Conservation (phyloP, 2,329 filamentous ascomycete genomes). For the Aspergillus chevalieri region DNA sequence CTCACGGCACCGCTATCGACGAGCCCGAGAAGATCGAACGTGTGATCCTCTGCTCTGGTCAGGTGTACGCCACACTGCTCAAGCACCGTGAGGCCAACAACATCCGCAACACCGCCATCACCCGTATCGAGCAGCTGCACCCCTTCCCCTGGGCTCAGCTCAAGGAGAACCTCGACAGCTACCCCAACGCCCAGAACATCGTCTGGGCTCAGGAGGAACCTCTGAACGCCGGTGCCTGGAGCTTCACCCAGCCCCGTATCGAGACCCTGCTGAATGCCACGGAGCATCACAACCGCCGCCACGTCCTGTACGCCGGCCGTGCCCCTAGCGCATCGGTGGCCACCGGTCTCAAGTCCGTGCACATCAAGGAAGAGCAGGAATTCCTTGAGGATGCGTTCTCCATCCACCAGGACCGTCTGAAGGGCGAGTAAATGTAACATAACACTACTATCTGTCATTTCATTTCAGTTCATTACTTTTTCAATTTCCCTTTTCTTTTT, state of each 20-base stretch:
- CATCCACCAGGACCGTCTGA: conserved; percentile 60
- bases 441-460: neutral
- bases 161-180: conserved; percentile 91
- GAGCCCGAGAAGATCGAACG: conserved; percentile 82
- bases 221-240: conserved; percentile 94
- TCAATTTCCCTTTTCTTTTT: neutral
- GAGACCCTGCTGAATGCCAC: conserved; percentile 95
- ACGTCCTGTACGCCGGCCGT: conserved; percentile 95
- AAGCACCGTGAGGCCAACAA: conserved; percentile 86
- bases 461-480: neutral
- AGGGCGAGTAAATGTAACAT: conserved; percentile 50
- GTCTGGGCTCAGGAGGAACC: conserved; percentile 98
- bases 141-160: conserved; percentile 98
- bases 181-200: conserved; percentile 95
- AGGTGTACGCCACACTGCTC: conserved; percentile 83
- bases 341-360: conserved; percentile 80
- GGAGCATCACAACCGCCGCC: conserved; percentile 81
- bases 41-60: conserved; percentile 88
- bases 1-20: conserved; percentile 71
- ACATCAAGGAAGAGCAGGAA: conserved; percentile 89
- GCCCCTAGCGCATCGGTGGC: conserved; percentile 90
- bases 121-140: conserved; percentile 93
- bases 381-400: conserved; percentile 62
- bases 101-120: conserved; percentile 86
- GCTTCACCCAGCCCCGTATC: conserved; percentile 91